Evolutionary conservation across 305 asterid species (phyloP).

Genomic region (Ilex paraguariensis): DNA sequence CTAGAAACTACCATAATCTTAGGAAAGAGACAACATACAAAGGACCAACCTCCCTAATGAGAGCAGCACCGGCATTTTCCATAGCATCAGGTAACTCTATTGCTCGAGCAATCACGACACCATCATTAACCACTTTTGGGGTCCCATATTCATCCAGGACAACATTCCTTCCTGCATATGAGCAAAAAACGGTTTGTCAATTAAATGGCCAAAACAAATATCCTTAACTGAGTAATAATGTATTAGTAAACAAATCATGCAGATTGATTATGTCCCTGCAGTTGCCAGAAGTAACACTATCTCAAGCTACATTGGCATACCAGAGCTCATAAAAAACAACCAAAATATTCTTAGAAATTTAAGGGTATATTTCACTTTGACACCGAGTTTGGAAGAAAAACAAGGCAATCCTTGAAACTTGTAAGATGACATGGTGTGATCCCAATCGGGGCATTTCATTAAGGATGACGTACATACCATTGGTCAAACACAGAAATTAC

Average conservation of each 20-base stretch:
- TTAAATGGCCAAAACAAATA: background rate
- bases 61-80: constrained; percentile 99
- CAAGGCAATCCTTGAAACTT: too few species aligned
- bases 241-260: background rate
- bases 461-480: too few species aligned
- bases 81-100: constrained; percentile 87
- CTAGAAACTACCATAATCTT: background rate
- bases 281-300: too few species aligned
- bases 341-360: too few species aligned
- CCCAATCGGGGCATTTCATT: too few species aligned
- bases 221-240: background rate
- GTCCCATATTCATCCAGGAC: constrained; percentile 89
- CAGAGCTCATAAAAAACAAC: too few species aligned
- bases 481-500: too few species aligned
- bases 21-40: background rate
- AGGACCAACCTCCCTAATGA: constrained; percentile 82
- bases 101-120: constrained; percentile 94
- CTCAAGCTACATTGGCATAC: too few species aligned
- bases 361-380: too few species aligned
- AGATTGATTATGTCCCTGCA: too few species aligned
- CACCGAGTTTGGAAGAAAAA: too few species aligned
- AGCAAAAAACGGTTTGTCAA: background rate
- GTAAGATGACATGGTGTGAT: too few species aligned
- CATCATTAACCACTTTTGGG: constrained; percentile 94
- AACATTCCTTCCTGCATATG: constrained; percentile 72